A percentile compares a stretch with the other conserved stretches of the same genome.
Conservation (phyloP, 257 asterid genomes). For the Thymus quinquecostatus region DNA sequence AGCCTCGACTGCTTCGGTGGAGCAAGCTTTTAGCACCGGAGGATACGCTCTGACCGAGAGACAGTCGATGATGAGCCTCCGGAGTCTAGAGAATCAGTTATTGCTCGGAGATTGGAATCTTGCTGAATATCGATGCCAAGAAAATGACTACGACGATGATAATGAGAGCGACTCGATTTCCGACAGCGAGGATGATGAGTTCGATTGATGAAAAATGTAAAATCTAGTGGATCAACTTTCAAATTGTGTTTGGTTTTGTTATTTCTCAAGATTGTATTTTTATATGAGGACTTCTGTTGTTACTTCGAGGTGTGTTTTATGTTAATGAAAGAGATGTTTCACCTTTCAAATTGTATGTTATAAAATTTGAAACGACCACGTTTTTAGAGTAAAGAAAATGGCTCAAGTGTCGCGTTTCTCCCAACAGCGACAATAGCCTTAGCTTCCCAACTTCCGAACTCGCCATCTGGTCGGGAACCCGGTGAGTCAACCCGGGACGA, state of each 20-base stretch:
- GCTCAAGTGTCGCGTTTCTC: too few species aligned
- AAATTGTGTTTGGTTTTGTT: neutral
- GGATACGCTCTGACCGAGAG: neutral
- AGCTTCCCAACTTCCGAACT: neutral
- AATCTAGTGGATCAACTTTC: neutral
- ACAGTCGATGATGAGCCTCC: neutral
- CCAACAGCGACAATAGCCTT: too few species aligned
- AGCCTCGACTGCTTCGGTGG: neutral
- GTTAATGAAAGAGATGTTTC: neutral
- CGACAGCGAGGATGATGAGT: neutral
- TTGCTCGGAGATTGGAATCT: conserved; percentile 20
- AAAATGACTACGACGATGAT: neutral
- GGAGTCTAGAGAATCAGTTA: neutral
- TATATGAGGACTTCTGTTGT: neutral
- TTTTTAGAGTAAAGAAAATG: too few species aligned
- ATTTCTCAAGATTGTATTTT: neutral
- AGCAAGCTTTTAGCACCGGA: conserved; percentile 9
- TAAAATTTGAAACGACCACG: too few species aligned
- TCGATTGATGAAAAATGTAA: neutral
- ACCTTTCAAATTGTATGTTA: neutral
- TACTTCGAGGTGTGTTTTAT: neutral
- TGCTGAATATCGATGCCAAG: conserved; percentile 2
- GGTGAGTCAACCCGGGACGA: conserved; percentile 26
- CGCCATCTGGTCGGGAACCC: conserved; percentile 8
- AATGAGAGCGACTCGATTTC: neutral